Conservation (phyloP, 805 yeast species). For the Starmerella ratchasimensis region DNA sequence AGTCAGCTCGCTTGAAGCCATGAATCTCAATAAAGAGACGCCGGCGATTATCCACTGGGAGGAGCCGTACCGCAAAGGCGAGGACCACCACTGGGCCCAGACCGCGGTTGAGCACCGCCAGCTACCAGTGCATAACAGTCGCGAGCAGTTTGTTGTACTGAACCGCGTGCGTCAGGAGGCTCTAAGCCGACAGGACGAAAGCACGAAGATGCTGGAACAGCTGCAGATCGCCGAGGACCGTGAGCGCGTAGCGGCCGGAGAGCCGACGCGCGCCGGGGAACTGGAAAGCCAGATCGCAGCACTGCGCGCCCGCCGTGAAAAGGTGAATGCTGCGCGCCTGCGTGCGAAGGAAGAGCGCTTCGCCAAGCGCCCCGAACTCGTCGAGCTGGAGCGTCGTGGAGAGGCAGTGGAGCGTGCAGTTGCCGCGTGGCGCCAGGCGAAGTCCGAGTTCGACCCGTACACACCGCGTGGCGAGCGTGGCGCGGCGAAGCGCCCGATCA, state of each 20-base stretch:
- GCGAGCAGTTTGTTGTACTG: conserved; percentile 54
- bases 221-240: neutral
- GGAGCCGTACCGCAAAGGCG: conserved; percentile 76
- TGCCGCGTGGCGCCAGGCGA: conserved; percentile 18
- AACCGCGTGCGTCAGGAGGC: conserved; percentile 31
- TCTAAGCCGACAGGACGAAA: neutral
- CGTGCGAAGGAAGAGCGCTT: conserved; percentile 12
- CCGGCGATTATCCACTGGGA: conserved; percentile 62
- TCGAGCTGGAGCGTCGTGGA: conserved; percentile 16
- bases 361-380: conserved; percentile 19
- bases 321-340: conserved; percentile 7
- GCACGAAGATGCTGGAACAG: conserved; percentile 1
- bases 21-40: conserved; percentile 12
- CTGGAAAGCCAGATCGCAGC: conserved; percentile 2
- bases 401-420: conserved; percentile 16
- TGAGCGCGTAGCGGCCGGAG: no score
- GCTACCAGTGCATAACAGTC: conserved; percentile 41
- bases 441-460: conserved; percentile 20
- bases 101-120: conserved; percentile 46
- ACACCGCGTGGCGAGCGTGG: conserved; percentile 23
- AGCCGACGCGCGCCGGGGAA: conserved; percentile 13
- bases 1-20: conserved; percentile 51
- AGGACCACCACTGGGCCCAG: conserved; percentile 52
- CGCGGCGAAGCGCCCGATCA: conserved; percentile 22
- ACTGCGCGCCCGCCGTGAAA: conserved; percentile 4